Conservation (phyloP, 139 green algal species). For the Haematococcus lacustris region DNA sequence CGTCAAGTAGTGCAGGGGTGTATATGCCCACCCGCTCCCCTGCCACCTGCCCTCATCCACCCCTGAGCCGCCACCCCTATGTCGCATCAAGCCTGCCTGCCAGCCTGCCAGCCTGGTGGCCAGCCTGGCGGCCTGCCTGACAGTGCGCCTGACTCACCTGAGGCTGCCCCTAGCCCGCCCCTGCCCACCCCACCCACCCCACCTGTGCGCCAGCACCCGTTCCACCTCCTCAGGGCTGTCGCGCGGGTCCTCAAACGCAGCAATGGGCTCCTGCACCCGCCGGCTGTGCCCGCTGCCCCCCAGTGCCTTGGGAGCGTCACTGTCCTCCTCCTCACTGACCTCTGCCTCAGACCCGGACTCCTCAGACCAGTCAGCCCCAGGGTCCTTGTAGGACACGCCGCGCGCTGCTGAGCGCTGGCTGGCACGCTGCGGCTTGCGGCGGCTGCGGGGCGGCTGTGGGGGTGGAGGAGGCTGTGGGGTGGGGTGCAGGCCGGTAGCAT, state of each 20-base stretch:
- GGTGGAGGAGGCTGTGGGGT: too few relatives aligned
- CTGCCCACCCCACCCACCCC: background rate
- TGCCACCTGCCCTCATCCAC: background rate
- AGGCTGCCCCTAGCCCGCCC: background rate
- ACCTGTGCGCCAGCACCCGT: conserved; percentile 58
- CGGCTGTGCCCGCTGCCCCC: background rate
- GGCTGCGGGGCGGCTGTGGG: too few relatives aligned
- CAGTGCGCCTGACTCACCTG: background rate
- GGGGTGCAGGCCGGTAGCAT: too few relatives aligned
- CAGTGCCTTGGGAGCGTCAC: background rate
- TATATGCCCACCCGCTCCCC: too few relatives aligned
- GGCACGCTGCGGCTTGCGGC: conserved; percentile 6
- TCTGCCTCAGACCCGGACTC: background rate
- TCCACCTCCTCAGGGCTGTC: conserved; percentile 66
- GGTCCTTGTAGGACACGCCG: conserved; percentile 23
- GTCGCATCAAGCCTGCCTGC: background rate
- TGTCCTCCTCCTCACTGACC: conserved; percentile 1
- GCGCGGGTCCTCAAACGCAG: conserved; percentile 37
- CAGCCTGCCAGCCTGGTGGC: background rate
- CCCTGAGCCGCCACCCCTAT: too few relatives aligned
- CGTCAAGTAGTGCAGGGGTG: too few relatives aligned
- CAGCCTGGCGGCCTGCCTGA: background rate
- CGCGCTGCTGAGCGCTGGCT: conserved; percentile 17
- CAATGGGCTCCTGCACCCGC: conserved; percentile 23
- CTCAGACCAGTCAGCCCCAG: background rate